A percentile compares a stretch with the other conserved stretches of the same genome.
These are phyloP conservation scores for Xylariaceae sp. DNA, from an alignment of 2,329 filamentous ascomycete genomes.

Conservation along the genomic window DNA sequence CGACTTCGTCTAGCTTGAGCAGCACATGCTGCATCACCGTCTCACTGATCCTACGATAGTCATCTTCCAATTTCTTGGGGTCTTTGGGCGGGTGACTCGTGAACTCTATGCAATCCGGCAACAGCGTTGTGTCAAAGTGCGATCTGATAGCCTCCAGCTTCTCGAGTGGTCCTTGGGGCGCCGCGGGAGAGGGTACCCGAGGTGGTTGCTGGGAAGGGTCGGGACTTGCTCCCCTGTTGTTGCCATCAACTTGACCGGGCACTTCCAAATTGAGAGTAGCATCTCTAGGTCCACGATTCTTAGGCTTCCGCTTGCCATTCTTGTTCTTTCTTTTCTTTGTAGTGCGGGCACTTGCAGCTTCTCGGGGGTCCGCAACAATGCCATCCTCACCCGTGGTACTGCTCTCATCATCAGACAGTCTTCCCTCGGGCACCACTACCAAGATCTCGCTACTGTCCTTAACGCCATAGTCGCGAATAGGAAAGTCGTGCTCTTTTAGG, in stretches of 20 bases:
- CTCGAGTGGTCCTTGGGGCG: conserved; percentile 44
- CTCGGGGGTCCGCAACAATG: conserved; percentile 40
- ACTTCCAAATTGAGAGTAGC: conserved; percentile 39
- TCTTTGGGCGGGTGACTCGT: conserved; percentile 59
- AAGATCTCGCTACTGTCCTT: conserved; percentile 59
- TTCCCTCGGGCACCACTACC: conserved; percentile 50
- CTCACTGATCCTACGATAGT: conserved; percentile 70
- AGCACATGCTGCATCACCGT: conserved; percentile 70
- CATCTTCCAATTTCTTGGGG: conserved; percentile 62
- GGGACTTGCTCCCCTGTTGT: conserved; percentile 31
- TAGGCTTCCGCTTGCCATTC: conserved; percentile 36
- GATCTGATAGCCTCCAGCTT: conserved; percentile 62
- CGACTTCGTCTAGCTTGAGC: conserved; percentile 70
- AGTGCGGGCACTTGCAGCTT: conserved; percentile 33
- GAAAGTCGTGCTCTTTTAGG: conserved; percentile 57
- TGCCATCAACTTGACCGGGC: conserved; percentile 34
- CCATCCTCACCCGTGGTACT: conserved; percentile 43
- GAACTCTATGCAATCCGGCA: conserved; percentile 62
- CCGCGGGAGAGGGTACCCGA: conserved; percentile 35
- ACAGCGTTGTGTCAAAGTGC: conserved; percentile 58
- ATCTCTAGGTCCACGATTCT: conserved; percentile 39
- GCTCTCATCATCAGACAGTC: conserved; percentile 35
- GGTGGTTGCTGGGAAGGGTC: conserved; percentile 37
- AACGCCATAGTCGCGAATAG: conserved; percentile 54
- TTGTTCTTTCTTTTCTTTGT: conserved; percentile 41